Conservation (phyloP, 441 rosid genomes). For the Macaranga tanarius region DNA sequence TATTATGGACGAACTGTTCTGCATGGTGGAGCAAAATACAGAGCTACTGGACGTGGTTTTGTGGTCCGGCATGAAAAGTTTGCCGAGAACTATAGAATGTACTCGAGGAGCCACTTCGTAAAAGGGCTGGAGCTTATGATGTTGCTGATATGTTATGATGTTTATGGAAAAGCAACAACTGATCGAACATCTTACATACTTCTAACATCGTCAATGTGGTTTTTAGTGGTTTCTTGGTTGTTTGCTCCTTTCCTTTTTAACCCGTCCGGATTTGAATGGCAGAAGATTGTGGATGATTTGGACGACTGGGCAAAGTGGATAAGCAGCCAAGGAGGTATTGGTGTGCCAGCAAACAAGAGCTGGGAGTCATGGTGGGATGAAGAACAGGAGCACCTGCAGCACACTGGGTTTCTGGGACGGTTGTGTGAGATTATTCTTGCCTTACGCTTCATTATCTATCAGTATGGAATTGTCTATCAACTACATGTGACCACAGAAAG, state of each 20-base stretch:
- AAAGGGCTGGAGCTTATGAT: slow-evolving; percentile 79
- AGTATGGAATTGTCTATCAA: slow-evolving; percentile 86
- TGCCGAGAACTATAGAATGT: slow-evolving; percentile 94
- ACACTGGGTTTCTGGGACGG: slow-evolving; percentile 68
- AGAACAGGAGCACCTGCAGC: slow-evolving; percentile 81
- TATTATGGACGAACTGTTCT: slow-evolving; percentile 86
- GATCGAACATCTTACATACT: slow-evolving; percentile 40
- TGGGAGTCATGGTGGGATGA: slow-evolving; percentile 99
- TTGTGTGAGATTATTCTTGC: slow-evolving; percentile 76
- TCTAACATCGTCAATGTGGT: slow-evolving; percentile 81
- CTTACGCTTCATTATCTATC: slow-evolving; percentile 64
- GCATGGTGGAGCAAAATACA: slow-evolving; percentile 93
- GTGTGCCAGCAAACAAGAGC: slow-evolving; percentile 89
- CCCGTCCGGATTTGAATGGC: slow-evolving; percentile 95
- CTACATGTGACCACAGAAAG: slow-evolving; percentile 55
- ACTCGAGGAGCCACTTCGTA: slow-evolving; percentile 91
- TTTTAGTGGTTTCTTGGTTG: slow-evolving; percentile 77
- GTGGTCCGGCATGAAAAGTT: slow-evolving; percentile 93
- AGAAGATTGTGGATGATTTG: slow-evolving; percentile 94
- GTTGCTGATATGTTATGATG: slow-evolving; percentile 64
- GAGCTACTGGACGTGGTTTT: slow-evolving; percentile 98
- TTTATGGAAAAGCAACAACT: slow-evolving; percentile 57
- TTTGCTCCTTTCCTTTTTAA: slow-evolving; percentile 88
- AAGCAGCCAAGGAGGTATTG: slow-evolving; percentile 85
- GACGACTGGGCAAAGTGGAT: slow-evolving; percentile 97